Evolutionary conservation across 2,329 filamentous ascomycete genomes (phyloP).

Genomic region (Stachybotrys chlorohalonatus): DNA sequence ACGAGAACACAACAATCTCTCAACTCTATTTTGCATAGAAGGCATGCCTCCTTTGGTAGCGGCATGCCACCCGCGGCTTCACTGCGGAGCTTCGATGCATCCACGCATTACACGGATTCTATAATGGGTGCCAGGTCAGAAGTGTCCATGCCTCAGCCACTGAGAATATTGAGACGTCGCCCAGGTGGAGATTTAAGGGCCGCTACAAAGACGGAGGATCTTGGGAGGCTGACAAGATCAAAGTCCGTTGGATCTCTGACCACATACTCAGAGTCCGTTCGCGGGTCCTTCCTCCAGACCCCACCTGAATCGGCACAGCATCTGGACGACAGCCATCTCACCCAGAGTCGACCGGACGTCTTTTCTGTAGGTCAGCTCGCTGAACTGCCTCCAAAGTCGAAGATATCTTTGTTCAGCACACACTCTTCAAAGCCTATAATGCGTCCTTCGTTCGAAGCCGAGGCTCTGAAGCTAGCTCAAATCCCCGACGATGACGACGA

Average conservation of each 20-base stretch:
- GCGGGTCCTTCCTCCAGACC: constrained; percentile 45
- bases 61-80: constrained; percentile 40
- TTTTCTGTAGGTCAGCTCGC: constrained; percentile 53
- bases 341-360: constrained; percentile 27
- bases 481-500: constrained; percentile 76
- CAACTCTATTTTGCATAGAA: constrained; percentile 41
- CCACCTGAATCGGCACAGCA: constrained; percentile 9
- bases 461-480: constrained; percentile 77
- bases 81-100: constrained; percentile 53
- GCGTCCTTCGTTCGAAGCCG: constrained; percentile 75
- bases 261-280: constrained; percentile 50
- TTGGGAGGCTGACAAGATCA: constrained; percentile 45
- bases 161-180: constrained; percentile 57
- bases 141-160: constrained; percentile 36
- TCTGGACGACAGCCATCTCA: constrained; percentile 8
- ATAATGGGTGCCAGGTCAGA: constrained; percentile 32
- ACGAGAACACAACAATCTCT: constrained; percentile 39
- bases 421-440: constrained; percentile 54
- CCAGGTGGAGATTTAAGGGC: constrained; percentile 69
- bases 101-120: constrained; percentile 43
- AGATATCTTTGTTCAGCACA: constrained; percentile 49
- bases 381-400: constrained; percentile 35
- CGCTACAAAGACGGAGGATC: constrained; percentile 54
- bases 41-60: constrained; percentile 53
- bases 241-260: constrained; percentile 51